Evolutionary conservation across 2,329 filamentous ascomycete species (phyloP), one percentile per base, ranked within the genome.

Genomic region (Xylogone sp.): DNA sequence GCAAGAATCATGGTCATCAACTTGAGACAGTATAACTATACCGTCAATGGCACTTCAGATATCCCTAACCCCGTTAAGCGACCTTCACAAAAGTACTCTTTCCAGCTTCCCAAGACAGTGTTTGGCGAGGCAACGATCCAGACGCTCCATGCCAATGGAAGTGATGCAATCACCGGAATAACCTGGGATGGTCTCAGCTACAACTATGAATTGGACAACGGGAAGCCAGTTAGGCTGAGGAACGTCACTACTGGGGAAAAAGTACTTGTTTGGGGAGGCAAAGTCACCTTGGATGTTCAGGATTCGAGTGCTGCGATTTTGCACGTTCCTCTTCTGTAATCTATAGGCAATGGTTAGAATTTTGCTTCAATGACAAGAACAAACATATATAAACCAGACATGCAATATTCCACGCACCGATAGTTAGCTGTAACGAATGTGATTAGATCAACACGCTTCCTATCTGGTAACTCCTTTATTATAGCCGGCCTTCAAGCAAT

Each of bases 121-220:
- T 57, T 56, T 5, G 57, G 57, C 19, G 60, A 57, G 1, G 62
- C 69, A 2, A 56, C 52, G 0, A 69, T 83, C 47, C 71, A 79
- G 60, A 67, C 81, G 21, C 64, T 86, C 27, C 62, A 71, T 46
- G 82, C 83, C 2, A 84, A 84, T 63, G 83, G 83, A 0, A 84
- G 79, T 55, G 81, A 86, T 66, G 82, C 83, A 8, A 75, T 84
- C 20, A 77, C 77, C 1, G 82, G 82, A 0, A 76, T 85, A 43
- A 78, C 79, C 0, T 86, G 76, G 69, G 79, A 85, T 63, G 82
- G 81, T 1, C 74, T 70, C 61, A 85, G 78, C 55, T 87, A 82
- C 56, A 81, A 85, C 59, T 77, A 76, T 52, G 82, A 86, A 64
- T 65, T 85, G 46, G 72, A 77, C 10, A 57, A 69, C 3, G 83